phyloP scores from a whole-genome alignment of 495 filamentous ascomycete species.

The Xeromyces bisporus region DNA sequence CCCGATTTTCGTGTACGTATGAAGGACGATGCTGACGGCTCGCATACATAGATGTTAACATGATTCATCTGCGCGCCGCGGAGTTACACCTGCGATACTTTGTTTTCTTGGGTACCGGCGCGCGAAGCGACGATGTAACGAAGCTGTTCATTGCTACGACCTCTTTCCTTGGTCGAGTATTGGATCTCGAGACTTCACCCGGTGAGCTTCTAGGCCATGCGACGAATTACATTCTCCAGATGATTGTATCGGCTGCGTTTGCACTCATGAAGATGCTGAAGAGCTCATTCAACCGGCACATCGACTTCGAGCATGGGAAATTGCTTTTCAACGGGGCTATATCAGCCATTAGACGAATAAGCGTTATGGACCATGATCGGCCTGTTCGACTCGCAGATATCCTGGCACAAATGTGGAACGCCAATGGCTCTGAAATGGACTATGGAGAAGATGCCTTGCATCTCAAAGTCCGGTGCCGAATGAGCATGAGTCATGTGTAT shows the following conservation, averaged over 20 bases:
- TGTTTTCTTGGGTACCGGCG: slow-evolving; percentile 31
- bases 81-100: slow-evolving; percentile 31
- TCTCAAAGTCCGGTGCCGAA: slow-evolving; percentile 30
- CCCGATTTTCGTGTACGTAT: slow-evolving; percentile 37
- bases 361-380: slow-evolving; percentile 72
- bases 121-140: slow-evolving; percentile 56
- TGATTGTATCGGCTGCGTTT: slow-evolving; percentile 79
- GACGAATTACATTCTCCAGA: slow-evolving; percentile 82
- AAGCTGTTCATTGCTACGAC: slow-evolving; percentile 46
- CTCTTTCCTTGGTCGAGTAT: slow-evolving; percentile 28
- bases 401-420: slow-evolving; percentile 34
- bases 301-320: slow-evolving; percentile 59
- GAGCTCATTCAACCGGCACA: slow-evolving; percentile 51
- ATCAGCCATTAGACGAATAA: slow-evolving; percentile 57
- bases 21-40: slow-evolving; percentile 37
- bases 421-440: slow-evolving; percentile 15
- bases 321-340: slow-evolving; percentile 64
- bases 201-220: slow-evolving; percentile 48
- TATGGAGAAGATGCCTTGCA: slow-evolving; percentile 22
- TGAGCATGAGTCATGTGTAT: slow-evolving; percentile 37
- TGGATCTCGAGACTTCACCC: slow-evolving; percentile 30
- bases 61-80: slow-evolving; percentile 31
- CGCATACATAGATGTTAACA: slow-evolving; percentile 42
- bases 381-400: slow-evolving; percentile 38
- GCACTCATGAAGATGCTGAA: slow-evolving; percentile 73